These are phyloP conservation scores for Cladosporium austrohemisphaericum DNA, from an alignment of 2,329 filamentous ascomycete species.

Conservation along the genomic window DNA sequence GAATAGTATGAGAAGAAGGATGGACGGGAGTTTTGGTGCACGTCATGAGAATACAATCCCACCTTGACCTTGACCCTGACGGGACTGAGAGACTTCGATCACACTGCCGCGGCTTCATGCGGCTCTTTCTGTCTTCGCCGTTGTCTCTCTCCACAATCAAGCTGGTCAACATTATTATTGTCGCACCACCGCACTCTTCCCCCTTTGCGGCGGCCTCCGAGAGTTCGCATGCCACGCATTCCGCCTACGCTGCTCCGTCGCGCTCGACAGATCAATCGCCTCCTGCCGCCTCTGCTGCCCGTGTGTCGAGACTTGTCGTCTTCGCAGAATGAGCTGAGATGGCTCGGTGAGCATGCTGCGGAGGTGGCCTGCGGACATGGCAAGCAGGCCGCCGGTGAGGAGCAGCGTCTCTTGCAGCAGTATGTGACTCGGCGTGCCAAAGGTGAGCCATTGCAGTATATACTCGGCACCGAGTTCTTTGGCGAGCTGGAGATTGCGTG, in stretches of 20 bases:
- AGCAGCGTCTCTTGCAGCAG: background rate
- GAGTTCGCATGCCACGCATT: slow-evolving; percentile 30
- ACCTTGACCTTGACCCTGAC: background rate
- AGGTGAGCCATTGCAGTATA: slow-evolving; percentile 84
- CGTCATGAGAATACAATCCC: slow-evolving; percentile 4
- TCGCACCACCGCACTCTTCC: too few relatives aligned
- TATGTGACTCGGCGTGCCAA: slow-evolving; percentile 40
- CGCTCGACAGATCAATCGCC: slow-evolving; percentile 26
- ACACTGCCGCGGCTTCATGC: slow-evolving; percentile 12
- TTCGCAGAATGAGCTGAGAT: slow-evolving; percentile 66
- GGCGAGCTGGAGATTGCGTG: slow-evolving; percentile 77
- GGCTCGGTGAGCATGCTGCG: slow-evolving; percentile 60
- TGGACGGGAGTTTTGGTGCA: slow-evolving; percentile 6
- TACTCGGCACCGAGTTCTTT: slow-evolving; percentile 85
- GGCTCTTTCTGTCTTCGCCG: background rate
- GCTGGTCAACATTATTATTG: background rate
- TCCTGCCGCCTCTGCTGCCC: slow-evolving; percentile 59
- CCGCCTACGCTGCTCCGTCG: slow-evolving; percentile 25
- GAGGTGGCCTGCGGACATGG: slow-evolving; percentile 20
- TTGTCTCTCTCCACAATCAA: too few relatives aligned
- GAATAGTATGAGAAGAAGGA: background rate
- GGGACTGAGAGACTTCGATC: background rate
- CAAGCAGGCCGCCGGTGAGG: background rate
- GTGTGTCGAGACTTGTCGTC: slow-evolving; percentile 61
- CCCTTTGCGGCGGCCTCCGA: slow-evolving; percentile 12